Evolutionary conservation across 768 basidiomycete genomes (phyloP).

Genomic region (Astraeus odoratus): DNA sequence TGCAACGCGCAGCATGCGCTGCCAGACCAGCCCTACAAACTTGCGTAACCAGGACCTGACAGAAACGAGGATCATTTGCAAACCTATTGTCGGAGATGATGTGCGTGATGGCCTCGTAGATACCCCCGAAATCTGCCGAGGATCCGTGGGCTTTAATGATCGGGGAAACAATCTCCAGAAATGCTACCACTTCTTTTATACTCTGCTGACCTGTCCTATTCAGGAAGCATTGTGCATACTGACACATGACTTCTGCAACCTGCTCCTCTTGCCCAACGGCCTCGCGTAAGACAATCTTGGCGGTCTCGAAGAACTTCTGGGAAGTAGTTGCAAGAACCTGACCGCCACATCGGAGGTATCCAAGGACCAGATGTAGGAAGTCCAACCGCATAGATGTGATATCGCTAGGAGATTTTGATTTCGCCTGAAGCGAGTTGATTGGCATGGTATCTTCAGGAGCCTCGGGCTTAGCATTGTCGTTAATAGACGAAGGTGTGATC

Average conservation of each 20-base stretch:
- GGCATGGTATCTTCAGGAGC: constrained; percentile 22
- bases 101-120: constrained; percentile 44
- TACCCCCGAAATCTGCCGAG: constrained; percentile 49
- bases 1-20: constrained; percentile 40
- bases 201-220: constrained; percentile 34
- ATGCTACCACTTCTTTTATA: constrained; percentile 42
- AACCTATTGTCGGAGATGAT: constrained; percentile 41
- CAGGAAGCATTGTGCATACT: constrained; percentile 45
- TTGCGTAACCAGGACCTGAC: constrained; percentile 37
- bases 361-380: constrained; percentile 49
- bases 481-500: constrained; percentile 15
- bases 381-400: constrained; percentile 54
- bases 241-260: constrained; percentile 46
- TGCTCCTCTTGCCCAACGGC: constrained; percentile 30
- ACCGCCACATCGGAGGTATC: constrained; percentile 47
- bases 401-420: constrained; percentile 47
- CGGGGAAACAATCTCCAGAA: constrained; percentile 51
- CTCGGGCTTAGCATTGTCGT: constrained; percentile 16
- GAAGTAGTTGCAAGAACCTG: constrained; percentile 32
- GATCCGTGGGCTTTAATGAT: constrained; percentile 45
- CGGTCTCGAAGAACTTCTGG: constrained; percentile 46
- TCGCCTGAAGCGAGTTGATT: constrained; percentile 33
- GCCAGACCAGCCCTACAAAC: constrained; percentile 41
- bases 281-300: constrained; percentile 52
- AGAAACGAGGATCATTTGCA: constrained; percentile 46